These are phyloP conservation scores for Saturnispora besseyi DNA, from an alignment of 805 yeast genomes.

Conservation along the genomic window DNA sequence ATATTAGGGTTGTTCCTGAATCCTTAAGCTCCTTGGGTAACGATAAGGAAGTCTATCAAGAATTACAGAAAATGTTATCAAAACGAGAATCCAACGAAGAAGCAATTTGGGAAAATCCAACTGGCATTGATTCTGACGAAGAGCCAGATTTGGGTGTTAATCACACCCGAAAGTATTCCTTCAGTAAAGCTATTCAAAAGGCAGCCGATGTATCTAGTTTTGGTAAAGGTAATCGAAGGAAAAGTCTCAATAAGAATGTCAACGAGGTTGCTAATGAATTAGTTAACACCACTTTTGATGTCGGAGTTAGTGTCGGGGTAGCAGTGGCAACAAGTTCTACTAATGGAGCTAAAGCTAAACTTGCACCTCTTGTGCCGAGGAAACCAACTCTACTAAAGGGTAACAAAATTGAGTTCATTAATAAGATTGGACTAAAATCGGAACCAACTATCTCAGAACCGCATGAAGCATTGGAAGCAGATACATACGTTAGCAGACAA, in stretches of 20 bases:
- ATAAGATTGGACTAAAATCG: background rate
- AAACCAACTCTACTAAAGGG: slow-evolving; percentile 33
- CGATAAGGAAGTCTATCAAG: slow-evolving; percentile 25
- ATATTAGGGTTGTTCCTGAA: slow-evolving; percentile 65
- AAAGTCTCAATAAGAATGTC: background rate
- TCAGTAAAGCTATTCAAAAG: background rate
- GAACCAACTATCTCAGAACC: background rate
- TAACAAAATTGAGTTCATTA: background rate
- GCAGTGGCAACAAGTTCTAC: slow-evolving; percentile 6
- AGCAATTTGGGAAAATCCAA: slow-evolving; percentile 8
- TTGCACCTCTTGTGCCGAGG: slow-evolving; percentile 37
- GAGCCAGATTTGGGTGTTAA: background rate
- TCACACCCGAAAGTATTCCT: background rate
- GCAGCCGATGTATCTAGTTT: background rate
- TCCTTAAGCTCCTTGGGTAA: slow-evolving; percentile 51
- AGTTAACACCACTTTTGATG: background rate
- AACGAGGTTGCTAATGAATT: background rate
- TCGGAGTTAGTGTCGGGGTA: background rate
- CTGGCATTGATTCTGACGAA: slow-evolving; percentile 12
- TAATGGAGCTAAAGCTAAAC: slow-evolving; percentile 9
- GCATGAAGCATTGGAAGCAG: background rate
- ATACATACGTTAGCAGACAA: background rate
- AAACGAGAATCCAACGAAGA: slow-evolving; percentile 7
- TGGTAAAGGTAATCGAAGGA: background rate
- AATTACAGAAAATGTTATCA: slow-evolving; percentile 15